phyloP scores from a whole-genome alignment of 768 basidiomycete species.

The Rubroboletus pulcherrimus region DNA sequence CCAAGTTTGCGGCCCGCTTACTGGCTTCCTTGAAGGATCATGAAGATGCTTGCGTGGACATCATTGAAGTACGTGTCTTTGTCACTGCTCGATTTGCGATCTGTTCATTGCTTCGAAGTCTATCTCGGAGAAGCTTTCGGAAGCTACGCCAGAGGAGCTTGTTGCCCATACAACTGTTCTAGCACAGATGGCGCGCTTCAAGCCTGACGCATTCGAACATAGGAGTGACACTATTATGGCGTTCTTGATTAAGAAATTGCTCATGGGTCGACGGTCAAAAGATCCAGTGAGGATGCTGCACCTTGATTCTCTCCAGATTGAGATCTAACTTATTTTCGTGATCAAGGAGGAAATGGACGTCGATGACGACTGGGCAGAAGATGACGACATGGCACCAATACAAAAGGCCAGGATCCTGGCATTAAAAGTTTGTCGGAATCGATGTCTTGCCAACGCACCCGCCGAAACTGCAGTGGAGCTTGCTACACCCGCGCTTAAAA shows the following conservation, averaged over 20 bases:
- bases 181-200: constrained; percentile 65
- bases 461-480: constrained; percentile 60
- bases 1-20: constrained; percentile 83
- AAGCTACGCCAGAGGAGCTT: constrained; percentile 46
- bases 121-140: constrained; percentile 50
- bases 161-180: constrained; percentile 70
- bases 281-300: constrained; percentile 40
- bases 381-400: constrained; percentile 52
- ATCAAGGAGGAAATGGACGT: constrained; percentile 53
- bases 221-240: constrained; percentile 71
- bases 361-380: constrained; percentile 75
- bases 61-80: constrained; percentile 59
- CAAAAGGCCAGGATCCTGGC: constrained; percentile 70
- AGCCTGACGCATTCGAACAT: constrained; percentile 71
- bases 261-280: constrained; percentile 52
- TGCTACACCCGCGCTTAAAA: constrained; percentile 69
- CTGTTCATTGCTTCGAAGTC: constrained; percentile 38
- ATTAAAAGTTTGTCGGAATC: constrained; percentile 79
- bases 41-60: constrained; percentile 44
- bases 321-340: background rate
- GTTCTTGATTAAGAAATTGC: constrained; percentile 65
- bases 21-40: constrained; percentile 57
- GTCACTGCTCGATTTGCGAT: background rate
- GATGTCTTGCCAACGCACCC: constrained; percentile 65
- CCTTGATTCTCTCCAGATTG: background rate